Conservation (phyloP, 768 basidiomycete genomes). For the Leccinum boreale region DNA sequence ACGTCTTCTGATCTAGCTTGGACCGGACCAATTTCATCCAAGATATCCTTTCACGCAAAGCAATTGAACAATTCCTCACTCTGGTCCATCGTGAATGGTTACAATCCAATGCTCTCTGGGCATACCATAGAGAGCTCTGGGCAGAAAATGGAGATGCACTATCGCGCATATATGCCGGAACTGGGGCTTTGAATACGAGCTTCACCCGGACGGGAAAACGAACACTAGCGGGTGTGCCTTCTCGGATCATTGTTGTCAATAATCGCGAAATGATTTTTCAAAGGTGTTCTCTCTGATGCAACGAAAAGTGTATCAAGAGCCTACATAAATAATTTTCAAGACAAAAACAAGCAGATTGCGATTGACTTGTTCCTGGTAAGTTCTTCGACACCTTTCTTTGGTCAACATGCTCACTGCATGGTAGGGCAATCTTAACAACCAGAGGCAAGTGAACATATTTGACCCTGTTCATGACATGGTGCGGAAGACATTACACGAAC, state of each 20-base stretch:
- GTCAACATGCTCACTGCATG: background rate
- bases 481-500: constrained; percentile 60
- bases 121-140: constrained; percentile 90
- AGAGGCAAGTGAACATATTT: constrained; percentile 85
- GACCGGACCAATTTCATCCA: constrained; percentile 98
- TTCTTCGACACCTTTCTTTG: constrained; percentile 5
- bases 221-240: constrained; percentile 70
- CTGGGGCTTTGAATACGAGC: constrained; percentile 91
- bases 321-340: constrained; percentile 97
- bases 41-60: constrained; percentile 83
- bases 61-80: constrained; percentile 77
- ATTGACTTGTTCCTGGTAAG: constrained; percentile 94
- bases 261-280: constrained; percentile 3
- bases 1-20: constrained; percentile 48
- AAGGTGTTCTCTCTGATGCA: constrained; percentile 90
- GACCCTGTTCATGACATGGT: constrained; percentile 93
- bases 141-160: constrained; percentile 95
- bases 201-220: constrained; percentile 94
- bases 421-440: constrained; percentile 90
- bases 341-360: constrained; percentile 88
- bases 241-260: background rate
- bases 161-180: constrained; percentile 92
- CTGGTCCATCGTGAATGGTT: constrained; percentile 79
- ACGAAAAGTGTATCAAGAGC: constrained; percentile 95
- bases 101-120: constrained; percentile 68